Base-by-base conservation (phyloP, 805 yeast species). In the Cyberlindnera saturnus region DNA sequence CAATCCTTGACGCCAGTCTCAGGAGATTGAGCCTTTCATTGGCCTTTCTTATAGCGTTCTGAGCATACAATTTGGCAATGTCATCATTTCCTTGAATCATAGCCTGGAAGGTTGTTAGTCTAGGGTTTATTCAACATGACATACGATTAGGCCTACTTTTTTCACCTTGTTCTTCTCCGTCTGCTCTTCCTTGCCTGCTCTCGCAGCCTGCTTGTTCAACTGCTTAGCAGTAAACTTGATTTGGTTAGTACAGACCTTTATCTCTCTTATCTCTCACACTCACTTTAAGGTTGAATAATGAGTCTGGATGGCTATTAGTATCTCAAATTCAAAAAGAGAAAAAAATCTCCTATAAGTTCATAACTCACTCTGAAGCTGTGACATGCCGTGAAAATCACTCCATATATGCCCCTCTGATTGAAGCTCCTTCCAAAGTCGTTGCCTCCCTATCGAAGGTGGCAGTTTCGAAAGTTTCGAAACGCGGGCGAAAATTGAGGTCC, bases 51-150 rank as follows among this genome's bases (percentile, higher is more conserved):
- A 95, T 88, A 32, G 98, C 96, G 64, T 90, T 93, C 52, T 90
- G 95, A 0, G 99, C 99, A 57, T 93, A 91, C 36, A 93, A 74
- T 59, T 81, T 84, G 0, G 98, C 98, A 47, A 93, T 89, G 60
- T 93, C 99, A 54, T 82, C 84, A 60, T 84, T 83, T 15, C 96
- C 96, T 52, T 82, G 88, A 39, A 72, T 70, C 68, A 88, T 70
- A 2, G 96, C 96, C 71, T 44, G n/a, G 34, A 19, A 9, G 13
- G 28, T 10, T 20, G 37, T 20, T 34, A 17, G 30, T 17, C 28
- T 8, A 23, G 28, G 11, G 28, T 23, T 6, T 20, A 20, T 20
- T 20, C 23, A 7, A 20, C 8, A 4, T 20, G 8, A 20, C 13
- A 34, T 10, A 17, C 15, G 13, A 4, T 34, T 11, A 5, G 16